These are phyloP conservation scores for Juglanconis oblonga DNA, from an alignment of 2,329 filamentous ascomycete species.

Conservation along the genomic window DNA sequence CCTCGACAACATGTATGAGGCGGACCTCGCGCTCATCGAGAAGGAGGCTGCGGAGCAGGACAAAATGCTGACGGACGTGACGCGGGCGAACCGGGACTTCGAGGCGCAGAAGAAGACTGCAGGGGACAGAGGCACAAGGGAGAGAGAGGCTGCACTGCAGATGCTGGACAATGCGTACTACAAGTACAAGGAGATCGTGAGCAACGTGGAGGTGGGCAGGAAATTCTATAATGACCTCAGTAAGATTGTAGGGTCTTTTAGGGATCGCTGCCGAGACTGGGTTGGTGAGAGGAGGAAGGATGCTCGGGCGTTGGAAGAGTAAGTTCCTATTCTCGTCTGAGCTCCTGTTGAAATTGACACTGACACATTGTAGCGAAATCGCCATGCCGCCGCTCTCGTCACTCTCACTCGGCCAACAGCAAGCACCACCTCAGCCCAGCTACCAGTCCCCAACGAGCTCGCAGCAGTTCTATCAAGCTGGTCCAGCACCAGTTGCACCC, in stretches of 20 bases:
- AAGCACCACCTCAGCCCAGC: slow-evolving; percentile 24
- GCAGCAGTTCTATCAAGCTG: slow-evolving; percentile 28
- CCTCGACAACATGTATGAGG: slow-evolving; percentile 72
- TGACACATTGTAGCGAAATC: slow-evolving; percentile 39
- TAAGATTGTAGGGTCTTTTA: slow-evolving; percentile 77
- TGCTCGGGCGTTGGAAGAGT: slow-evolving; percentile 75
- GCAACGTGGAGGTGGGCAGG: slow-evolving; percentile 83
- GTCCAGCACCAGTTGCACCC: slow-evolving; percentile 22
- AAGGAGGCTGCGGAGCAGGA: slow-evolving; percentile 77
- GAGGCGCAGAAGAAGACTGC: slow-evolving; percentile 66
- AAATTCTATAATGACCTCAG: slow-evolving; percentile 98
- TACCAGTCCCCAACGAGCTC: slow-evolving; percentile 16
- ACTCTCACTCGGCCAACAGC: slow-evolving; percentile 35
- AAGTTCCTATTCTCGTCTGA: slow-evolving; percentile 28
- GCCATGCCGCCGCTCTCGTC: slow-evolving; percentile 49
- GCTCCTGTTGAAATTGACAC: slow-evolving; percentile 17
- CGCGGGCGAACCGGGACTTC: slow-evolving; percentile 76
- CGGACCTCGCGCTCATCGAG: slow-evolving; percentile 67
- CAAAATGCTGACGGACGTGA: slow-evolving; percentile 64
- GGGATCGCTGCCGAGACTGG: slow-evolving; percentile 75
- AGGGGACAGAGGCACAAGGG: slow-evolving; percentile 58
- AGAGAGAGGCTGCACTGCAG: slow-evolving; percentile 84
- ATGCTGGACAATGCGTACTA: slow-evolving; percentile 86
- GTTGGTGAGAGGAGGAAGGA: slow-evolving; percentile 78
- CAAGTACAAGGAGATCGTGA: slow-evolving; percentile 94